Conservation (phyloP, 495 filamentous ascomycete genomes). For the Sabuloglossum arenarium region DNA sequence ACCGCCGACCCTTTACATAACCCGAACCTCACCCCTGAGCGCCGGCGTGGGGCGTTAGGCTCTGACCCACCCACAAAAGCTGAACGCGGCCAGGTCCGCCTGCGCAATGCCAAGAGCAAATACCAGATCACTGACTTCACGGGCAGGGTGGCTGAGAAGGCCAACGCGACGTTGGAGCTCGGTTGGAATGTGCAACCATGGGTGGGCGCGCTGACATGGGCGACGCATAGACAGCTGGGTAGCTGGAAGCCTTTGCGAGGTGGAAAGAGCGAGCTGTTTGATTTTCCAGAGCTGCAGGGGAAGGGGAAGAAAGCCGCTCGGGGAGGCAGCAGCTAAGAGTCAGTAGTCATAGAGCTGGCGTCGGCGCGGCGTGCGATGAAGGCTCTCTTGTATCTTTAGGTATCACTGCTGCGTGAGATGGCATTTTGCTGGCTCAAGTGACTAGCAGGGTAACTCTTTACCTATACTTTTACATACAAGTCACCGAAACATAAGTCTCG, state of each 20-base stretch:
- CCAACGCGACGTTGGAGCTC: conserved; percentile 56
- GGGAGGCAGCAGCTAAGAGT: not conserved
- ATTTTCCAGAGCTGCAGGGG: conserved; percentile 53
- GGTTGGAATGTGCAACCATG: conserved; percentile 97
- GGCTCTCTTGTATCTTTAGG: no score
- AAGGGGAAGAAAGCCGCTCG: conserved; percentile 13
- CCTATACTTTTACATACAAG: no score
- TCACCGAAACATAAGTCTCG: no score
- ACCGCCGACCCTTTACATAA: conserved; percentile 39
- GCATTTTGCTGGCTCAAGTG: no score
- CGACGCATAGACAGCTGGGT: conserved; percentile 31
- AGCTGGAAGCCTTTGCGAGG: conserved; percentile 38
- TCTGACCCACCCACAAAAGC: not conserved
- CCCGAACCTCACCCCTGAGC: conserved; percentile 12
- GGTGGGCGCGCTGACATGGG: conserved; percentile 75
- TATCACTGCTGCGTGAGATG: no score
- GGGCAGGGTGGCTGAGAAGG: conserved; percentile 43
- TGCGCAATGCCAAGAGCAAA: conserved; percentile 69
- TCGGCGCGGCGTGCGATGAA: no score
- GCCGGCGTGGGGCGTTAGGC: not conserved
- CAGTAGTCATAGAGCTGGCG: no score
- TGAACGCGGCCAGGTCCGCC: conserved; percentile 38
- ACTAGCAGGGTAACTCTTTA: no score
- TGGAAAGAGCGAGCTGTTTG: conserved; percentile 45
- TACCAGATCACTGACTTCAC: conserved; percentile 84